Base-by-base conservation (phyloP, 108 stramenopile genomes). In the Heterococcus sp. region DNA sequence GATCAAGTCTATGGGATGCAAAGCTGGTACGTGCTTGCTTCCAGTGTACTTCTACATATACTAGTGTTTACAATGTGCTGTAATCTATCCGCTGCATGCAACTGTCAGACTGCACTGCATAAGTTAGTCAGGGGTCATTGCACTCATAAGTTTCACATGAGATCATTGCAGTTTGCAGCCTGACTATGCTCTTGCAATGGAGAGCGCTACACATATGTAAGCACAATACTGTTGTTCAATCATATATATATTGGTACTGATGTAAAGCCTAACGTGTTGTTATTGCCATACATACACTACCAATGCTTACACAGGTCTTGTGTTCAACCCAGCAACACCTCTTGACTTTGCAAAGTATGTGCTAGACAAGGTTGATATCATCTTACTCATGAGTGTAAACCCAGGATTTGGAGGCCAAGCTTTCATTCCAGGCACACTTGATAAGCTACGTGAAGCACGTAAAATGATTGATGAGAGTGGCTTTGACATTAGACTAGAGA, bases 401-500 rank as follows among this genome's bases (percentile, higher is more conserved):
- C 97, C 97, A 28, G 97, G 97, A 46, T 98, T 96, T 81, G 95
- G 95, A 32, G 97, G 96, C 65, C 96, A 98, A 88, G 89, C 91
- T 32, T 98, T 98, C 89, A 96, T 98, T 76, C 95, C 96, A 3
- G 85, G 87, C 65, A 89, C 87, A 66, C 85, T 95, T 37, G 91
- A 95, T 69, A 98, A 98, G 93, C 93, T 95, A 29, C 75, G 90
- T 31, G 95, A 94, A 81, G 97, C 97, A 0, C 92, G 97, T 34
- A 94, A 94, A 80, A 73, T 98, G 82, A 96, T 98, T 84, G 95
- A 98, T 72, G 95, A 96, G 69, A 87, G 90, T 38, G 94, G 94
- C 33, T 87, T 93, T 40, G 95, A 98, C 88, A 96, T 96, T 90
- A 93, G 97, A 80, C 88, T 98, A 72, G 93, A 95, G 79, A 72